Base-by-base conservation (phyloP, 257 asterid genomes). In the Solanum commersonii region DNA sequence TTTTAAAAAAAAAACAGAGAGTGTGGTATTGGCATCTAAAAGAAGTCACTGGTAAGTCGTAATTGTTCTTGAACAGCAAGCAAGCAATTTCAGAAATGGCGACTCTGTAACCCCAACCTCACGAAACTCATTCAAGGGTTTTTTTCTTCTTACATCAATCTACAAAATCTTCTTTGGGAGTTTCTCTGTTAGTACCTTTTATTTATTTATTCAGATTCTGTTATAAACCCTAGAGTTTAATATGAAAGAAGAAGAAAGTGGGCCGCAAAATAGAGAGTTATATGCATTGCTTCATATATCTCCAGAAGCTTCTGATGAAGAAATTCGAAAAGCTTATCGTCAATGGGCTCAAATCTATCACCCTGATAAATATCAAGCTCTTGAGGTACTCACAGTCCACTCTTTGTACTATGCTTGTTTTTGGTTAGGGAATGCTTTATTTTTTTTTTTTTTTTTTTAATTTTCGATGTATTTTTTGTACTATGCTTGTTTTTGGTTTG, bases 301-400 rank as follows among this genome's bases (percentile, higher is more conserved):
- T 87, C 99, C 99, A 11, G 93, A 96, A 92, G 99, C 99, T 65
- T 95, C 99, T 5, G 96, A 94, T 90, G 99, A 97, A 93, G 99
- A 97, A 91, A 97, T 96, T 87, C 84, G 98, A 92, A 96, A 83
- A 90, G 97, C 99, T 84, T 97, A 97, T 91, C 99, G 99, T 65
- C 98, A 95, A 89, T 97, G 99, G 99, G 99, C 99, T 65, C 98
- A 95, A 92, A 92, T 96, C 82, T 97, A 97, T 88, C 99, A 97
- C 72, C 99, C 99, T 40, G 99, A 97, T 88, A 97, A 97, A 88
- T 92, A 92, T 92, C 99, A 94, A 91, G 92, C 93, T 90, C 92
- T 92, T 13, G 95, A 91, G 65, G 99, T 94, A 92, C 79, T 52
- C 29, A 22, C 16, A 56, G 67, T 15, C 10, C 40, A 6, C 37